Evolutionary conservation across 2,329 filamentous ascomycete species (phyloP).

Genomic region (Magnaporthiopsis incrustans): DNA sequence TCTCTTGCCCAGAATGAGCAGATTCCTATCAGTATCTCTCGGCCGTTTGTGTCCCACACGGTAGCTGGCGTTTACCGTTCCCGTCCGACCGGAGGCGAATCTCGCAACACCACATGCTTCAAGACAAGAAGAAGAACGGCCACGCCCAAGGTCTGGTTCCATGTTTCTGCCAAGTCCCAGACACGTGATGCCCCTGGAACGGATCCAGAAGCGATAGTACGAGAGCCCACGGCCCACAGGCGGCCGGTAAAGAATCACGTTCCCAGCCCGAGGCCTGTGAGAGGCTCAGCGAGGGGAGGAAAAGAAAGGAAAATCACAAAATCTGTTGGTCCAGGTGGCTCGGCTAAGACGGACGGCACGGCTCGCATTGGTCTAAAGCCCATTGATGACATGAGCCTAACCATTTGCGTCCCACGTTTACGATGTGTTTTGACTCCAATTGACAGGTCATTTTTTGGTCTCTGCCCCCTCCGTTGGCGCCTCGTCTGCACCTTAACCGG

Average conservation of each 20-base stretch:
- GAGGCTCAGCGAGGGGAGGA: background rate
- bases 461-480: background rate
- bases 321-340: background rate
- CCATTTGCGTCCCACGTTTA: background rate
- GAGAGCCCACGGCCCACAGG: too few relatives aligned
- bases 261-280: conserved; percentile 1
- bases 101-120: background rate
- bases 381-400: background rate
- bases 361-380: conserved; percentile 1
- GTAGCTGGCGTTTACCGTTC: background rate
- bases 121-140: too few relatives aligned
- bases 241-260: background rate
- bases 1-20: background rate
- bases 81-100: background rate
- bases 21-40: background rate
- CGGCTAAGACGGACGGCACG: conserved; percentile 2
- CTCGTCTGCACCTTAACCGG: too few relatives aligned
- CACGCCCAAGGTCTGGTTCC: too few relatives aligned
- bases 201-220: background rate
- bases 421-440: background rate
- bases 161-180: too few relatives aligned
- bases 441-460: background rate
- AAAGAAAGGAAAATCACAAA: background rate
- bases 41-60: background rate
- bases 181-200: background rate